Base-by-base conservation (phyloP, 164 flowering plant species). In the Sedum album region DNA sequence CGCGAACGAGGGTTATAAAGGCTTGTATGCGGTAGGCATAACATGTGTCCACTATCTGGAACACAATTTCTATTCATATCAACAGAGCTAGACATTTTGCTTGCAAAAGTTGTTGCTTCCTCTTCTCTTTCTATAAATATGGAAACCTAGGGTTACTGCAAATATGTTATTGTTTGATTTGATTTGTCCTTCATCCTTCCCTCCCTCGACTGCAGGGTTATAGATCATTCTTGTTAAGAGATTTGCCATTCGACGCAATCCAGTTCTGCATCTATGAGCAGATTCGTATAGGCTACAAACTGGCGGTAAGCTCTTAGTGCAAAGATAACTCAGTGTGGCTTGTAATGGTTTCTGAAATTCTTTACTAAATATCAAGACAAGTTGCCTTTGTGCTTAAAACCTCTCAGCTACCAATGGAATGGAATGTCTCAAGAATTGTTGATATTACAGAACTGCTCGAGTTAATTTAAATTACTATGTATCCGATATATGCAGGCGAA, bases 221-320 rank as follows among this genome's bases (percentile, higher is more conserved):
- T 77, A 82, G 97, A 48, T 95, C 97, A 2, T 92, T 95, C 72
- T 72, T 95, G 68, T 70, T 95, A 69, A 82, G 99, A 73, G 97
- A 95, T 81, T 82, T 95, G 80, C 99, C 99, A 23, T 95, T 95
- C 75, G 97, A 95, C 72, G 99, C 99, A 23, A 78, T 92, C 71
- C 99, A 95, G 73, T 95, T 95, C 75, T 95, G 99, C 77, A 73
- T 95, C 51, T 95, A 95, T 76, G 99, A 95, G 88, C 97, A 95
- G 78, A 86, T 95, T 62, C 85, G 96, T 67, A 72, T 95, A 36
- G 99, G 97, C 57, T 95, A 90, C 73, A 90, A 86, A 76, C 74
- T 81, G 51, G 96, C 89, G 55, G 98, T 94, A 83, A 87, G 81
- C 70, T 65, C 63, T 31, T 66, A 20, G n/a, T 46, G 17, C 20